A percentile compares a stretch with the other conserved stretches of the same genome.
Evolutionary conservation across 23 red algal genomes (phyloP).

Genomic region (Gracilaria domingensis): DNA sequence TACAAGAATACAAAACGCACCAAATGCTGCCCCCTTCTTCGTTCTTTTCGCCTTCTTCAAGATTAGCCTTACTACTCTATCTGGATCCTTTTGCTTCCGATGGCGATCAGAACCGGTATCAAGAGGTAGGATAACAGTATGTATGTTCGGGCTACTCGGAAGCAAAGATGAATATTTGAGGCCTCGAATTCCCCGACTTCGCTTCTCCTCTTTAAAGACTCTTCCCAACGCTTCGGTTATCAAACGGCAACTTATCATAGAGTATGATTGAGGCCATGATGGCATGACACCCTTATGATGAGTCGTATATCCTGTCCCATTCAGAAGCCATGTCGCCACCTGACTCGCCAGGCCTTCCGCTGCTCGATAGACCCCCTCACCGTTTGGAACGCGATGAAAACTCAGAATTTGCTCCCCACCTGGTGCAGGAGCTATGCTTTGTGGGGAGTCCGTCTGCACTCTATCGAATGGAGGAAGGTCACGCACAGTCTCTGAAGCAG

Average conservation of each 20-base stretch:
- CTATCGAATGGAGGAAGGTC: background rate
- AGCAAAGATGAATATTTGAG: constrained; percentile 8
- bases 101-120: constrained; percentile 10
- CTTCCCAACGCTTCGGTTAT: constrained; percentile 15
- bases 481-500: background rate
- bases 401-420: background rate
- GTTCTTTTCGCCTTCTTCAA: constrained; percentile 14
- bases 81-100: constrained; percentile 9
- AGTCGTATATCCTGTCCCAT: background rate
- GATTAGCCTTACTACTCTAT: background rate
- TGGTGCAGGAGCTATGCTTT: constrained; percentile 1
- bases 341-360: background rate
- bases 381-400: background rate
- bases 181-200: background rate
- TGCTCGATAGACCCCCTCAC: constrained; percentile 7
- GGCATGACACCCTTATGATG: background rate
- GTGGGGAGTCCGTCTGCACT: background rate
- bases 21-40: constrained; percentile 15
- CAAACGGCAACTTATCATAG: constrained; percentile 12
- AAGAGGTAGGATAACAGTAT: constrained; percentile 1
- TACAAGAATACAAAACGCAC: constrained; percentile 20
- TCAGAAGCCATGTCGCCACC: constrained; percentile 7
- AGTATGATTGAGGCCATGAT: constrained; percentile 19
- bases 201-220: constrained; percentile 15
- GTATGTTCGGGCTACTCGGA: constrained; percentile 4